These are phyloP conservation scores for Pythium angustatum DNA, from an alignment of 352 stramenopile genomes.

Conservation along the genomic window DNA sequence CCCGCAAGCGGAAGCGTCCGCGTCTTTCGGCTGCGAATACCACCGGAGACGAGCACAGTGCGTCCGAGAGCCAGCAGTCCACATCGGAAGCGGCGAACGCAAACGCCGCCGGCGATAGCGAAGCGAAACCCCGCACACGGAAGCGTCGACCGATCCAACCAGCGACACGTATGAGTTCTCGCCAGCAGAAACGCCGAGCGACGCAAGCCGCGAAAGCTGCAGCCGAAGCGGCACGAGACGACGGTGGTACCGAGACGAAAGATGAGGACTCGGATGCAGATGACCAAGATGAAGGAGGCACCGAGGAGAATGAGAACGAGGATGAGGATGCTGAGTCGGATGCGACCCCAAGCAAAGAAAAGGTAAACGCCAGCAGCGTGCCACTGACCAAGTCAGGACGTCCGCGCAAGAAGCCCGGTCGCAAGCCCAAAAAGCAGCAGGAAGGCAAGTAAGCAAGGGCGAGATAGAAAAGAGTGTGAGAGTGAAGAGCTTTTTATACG, in stretches of 20 bases:
- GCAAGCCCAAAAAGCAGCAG: conserved; percentile 40
- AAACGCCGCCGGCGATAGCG: conserved; percentile 1
- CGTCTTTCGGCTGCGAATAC: conserved; percentile 12
- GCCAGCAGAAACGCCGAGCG: conserved; percentile 60
- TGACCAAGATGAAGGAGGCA: conserved; percentile 18
- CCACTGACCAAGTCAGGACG: conserved; percentile 45
- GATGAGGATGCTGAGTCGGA: conserved; percentile 25
- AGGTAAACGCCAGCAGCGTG: conserved; percentile 6
- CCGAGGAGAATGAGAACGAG: conserved; percentile 21
- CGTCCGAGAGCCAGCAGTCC: conserved; percentile 60
- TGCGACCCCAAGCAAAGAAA: neutral
- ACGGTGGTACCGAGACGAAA: conserved; percentile 25
- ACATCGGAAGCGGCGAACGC: conserved; percentile 40
- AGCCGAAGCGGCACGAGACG: conserved; percentile 13
- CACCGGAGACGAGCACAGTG: conserved; percentile 55
- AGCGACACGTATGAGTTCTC: conserved; percentile 66
- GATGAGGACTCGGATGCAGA: conserved; percentile 21
- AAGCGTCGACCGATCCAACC: conserved; percentile 47
- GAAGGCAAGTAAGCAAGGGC: conserved; percentile 3
- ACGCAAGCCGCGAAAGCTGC: conserved; percentile 39
- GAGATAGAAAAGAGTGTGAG: neutral
- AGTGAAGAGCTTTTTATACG: neutral
- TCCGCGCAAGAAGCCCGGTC: conserved; percentile 53
- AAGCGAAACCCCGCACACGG: conserved; percentile 40
- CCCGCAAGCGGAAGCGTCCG: conserved; percentile 38